A percentile compares a stretch with the other conserved stretches of the same genome.
Evolutionary conservation across 139 green algal genomes (phyloP).

Genomic region (Tetraselmis striata): DNA sequence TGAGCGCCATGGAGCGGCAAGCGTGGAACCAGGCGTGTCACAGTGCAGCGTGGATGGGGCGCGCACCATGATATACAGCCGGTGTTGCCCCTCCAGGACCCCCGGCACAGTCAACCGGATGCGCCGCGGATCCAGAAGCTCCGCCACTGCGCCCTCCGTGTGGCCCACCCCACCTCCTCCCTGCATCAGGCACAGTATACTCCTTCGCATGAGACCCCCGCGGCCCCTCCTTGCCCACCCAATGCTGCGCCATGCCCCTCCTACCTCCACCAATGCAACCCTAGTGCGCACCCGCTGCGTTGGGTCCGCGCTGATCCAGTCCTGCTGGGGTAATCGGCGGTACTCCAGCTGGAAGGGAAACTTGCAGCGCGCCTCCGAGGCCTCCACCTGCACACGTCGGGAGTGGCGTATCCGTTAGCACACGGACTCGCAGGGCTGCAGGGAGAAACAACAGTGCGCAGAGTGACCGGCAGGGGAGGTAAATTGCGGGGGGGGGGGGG

Average conservation of each 20-base stretch:
- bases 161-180: not conserved
- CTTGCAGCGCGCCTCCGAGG: not conserved
- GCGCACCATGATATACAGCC: not conserved
- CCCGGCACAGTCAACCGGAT: not conserved
- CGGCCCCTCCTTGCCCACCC: no score
- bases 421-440: no score
- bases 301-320: not conserved
- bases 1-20: not conserved
- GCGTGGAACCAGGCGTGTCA: not conserved
- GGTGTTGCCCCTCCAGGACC: not conserved
- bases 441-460: no score
- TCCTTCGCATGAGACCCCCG: not conserved
- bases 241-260: no score
- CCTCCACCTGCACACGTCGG: not conserved
- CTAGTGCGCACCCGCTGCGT: not conserved
- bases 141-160: not conserved
- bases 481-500: no score
- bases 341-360: not conserved
- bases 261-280: no score
- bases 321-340: not conserved
- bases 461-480: no score
- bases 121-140: not conserved
- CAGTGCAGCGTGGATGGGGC: not conserved
- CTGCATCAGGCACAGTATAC: not conserved
- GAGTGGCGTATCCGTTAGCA: no score